A percentile compares a stretch with the other conserved stretches of the same genome.
These are phyloP conservation scores for Pseudonitzschia pungens DNA, from an alignment of 108 stramenopile species.

Conservation along the genomic window DNA sequence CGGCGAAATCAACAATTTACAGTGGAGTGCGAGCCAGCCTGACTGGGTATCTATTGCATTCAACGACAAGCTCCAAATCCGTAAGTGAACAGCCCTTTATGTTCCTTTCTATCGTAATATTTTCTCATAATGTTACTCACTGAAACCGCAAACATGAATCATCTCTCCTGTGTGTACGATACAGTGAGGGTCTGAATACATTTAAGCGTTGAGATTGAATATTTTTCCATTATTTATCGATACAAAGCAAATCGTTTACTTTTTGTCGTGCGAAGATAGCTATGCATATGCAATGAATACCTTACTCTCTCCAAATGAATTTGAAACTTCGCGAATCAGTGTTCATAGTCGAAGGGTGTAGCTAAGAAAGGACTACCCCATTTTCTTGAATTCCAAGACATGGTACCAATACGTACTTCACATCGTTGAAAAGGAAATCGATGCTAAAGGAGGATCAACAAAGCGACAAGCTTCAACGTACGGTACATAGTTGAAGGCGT, in stretches of 20 bases:
- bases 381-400: neutral
- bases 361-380: neutral
- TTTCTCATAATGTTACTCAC: too few species aligned
- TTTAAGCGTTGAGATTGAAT: too few species aligned
- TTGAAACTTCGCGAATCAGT: neutral
- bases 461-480: too few species aligned
- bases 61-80: slow-evolving; percentile 90
- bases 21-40: slow-evolving; percentile 92
- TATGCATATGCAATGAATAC: neutral
- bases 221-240: neutral
- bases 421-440: neutral
- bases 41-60: slow-evolving; percentile 98
- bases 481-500: too few species aligned
- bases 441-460: too few species aligned
- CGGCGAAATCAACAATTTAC: slow-evolving; percentile 95
- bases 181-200: neutral
- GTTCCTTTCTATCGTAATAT: too few species aligned
- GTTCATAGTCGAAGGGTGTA: too few species aligned
- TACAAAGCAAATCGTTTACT: too few species aligned
- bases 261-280: too few species aligned
- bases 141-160: neutral
- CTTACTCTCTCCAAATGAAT: neutral
- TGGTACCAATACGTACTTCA: neutral
- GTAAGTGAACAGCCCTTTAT: too few species aligned
- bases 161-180: neutral